Conservation (phyloP, 805 yeast species). For the Saccharomycopsis sp. region DNA sequence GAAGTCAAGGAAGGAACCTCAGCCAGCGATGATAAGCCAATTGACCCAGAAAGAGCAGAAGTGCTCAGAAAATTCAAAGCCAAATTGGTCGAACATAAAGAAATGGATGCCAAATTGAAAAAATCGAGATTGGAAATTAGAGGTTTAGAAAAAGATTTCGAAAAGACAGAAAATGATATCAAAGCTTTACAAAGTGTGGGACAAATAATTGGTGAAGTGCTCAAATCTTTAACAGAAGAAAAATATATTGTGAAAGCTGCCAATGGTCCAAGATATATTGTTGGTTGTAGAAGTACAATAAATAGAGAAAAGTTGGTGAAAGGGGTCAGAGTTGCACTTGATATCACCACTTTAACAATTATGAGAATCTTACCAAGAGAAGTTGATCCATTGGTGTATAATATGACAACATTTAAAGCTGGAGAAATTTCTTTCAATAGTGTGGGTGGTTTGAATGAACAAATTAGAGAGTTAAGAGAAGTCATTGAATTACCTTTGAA, state of each 20-base stretch:
- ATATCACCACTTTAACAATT: constrained; percentile 94
- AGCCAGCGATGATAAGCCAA: constrained; percentile 23
- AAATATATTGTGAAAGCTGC: constrained; percentile 93
- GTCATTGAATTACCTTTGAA: constrained; percentile 95
- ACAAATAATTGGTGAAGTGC: constrained; percentile 92
- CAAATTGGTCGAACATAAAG: constrained; percentile 84
- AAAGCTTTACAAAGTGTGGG: constrained; percentile 96
- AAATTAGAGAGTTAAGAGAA: constrained; percentile 91
- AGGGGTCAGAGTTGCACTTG: constrained; percentile 93
- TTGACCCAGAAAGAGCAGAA: constrained; percentile 63
- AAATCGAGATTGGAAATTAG: constrained; percentile 74
- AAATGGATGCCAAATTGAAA: constrained; percentile 87
- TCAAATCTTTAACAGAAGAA: constrained; percentile 91
- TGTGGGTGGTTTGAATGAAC: constrained; percentile 94
- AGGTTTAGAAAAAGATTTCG: constrained; percentile 72
- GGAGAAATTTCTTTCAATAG: constrained; percentile 92
- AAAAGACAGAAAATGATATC: constrained; percentile 93
- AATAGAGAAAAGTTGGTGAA: constrained; percentile 74
- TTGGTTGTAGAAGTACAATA: constrained; percentile 91
- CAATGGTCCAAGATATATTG: constrained; percentile 95
- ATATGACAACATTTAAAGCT: constrained; percentile 97
- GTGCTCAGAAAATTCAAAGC: constrained; percentile 73
- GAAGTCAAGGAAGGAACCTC: constrained; percentile 18
- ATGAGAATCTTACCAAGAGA: constrained; percentile 97
- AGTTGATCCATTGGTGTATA: constrained; percentile 95